Evolutionary conservation across 2,329 filamentous ascomycete species (phyloP).

Genomic region (Botryosphaeria dothidea): DNA sequence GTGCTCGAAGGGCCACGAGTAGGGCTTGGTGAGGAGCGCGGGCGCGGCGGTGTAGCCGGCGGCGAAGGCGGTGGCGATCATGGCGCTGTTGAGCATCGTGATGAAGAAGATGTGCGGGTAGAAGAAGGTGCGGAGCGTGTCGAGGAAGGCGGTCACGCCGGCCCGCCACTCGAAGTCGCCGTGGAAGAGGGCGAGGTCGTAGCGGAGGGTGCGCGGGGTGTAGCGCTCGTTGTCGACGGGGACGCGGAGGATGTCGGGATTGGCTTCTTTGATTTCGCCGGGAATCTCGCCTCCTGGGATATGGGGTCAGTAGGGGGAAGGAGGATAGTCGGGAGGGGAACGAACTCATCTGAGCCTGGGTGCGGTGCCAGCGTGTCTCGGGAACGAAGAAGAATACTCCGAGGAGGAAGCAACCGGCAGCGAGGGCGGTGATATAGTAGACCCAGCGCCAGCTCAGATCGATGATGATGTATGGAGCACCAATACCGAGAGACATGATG

Average conservation of each 20-base stretch:
- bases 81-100: slow-evolving; percentile 31
- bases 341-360: slow-evolving; percentile 22
- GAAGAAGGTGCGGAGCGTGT: slow-evolving; percentile 32
- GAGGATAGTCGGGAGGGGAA: not conserved
- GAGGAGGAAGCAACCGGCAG: slow-evolving; percentile 27
- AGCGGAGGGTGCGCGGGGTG: slow-evolving; percentile 24
- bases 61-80: slow-evolving; percentile 30
- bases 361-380: slow-evolving; percentile 31
- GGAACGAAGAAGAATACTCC: slow-evolving; percentile 29
- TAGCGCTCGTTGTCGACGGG: slow-evolving; percentile 11
- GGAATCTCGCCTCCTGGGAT: slow-evolving; percentile 18
- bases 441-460: slow-evolving; percentile 31
- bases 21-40: slow-evolving; percentile 2
- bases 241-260: not conserved
- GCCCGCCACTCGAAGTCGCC: slow-evolving; percentile 26
- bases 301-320: not conserved
- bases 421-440: slow-evolving; percentile 29
- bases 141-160: slow-evolving; percentile 28
- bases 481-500: slow-evolving; percentile 31
- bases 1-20: slow-evolving; percentile 11
- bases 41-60: slow-evolving; percentile 19
- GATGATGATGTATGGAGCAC: slow-evolving; percentile 29
- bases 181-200: slow-evolving; percentile 28
- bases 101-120: slow-evolving; percentile 35
- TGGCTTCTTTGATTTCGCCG: slow-evolving; percentile 9